Evolutionary conservation across 2,329 filamentous ascomycete species (phyloP), one percentile per base, ranked within the genome.

Genomic region (Mollisiaceae sp.): DNA sequence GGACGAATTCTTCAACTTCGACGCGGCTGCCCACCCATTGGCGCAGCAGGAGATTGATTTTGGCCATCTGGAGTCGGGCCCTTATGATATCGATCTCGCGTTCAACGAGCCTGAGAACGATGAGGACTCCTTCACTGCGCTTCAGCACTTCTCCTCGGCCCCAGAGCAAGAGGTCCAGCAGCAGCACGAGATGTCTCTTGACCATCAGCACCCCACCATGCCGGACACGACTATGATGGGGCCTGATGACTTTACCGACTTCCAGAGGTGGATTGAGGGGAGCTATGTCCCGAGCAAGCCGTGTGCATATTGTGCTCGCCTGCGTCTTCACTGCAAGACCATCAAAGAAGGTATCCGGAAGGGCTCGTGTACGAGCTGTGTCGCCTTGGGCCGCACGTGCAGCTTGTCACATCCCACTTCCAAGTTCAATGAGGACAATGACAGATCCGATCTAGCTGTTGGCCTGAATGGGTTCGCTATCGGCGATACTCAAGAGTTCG

Each of bases 1-100:
- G 69, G 86, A 89, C 63, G 84, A 89, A 67, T 87, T 90, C 74
- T 84, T 91, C 75, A 81, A 88, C 74, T 89, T 86, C 85, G 85
- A 87, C 71, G 77, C 82, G 65, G 80, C 81, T 59, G 82, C 78
- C 55, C 68, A 65, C 27, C 62, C 69, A 41, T 36, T 69, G 39
- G 27, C 22, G 22, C 24, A 54, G 50, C 50, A 54, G 12, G 55
- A 65, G 22, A 47, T 66, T 41, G 67, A 69, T 45, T 65, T 68
- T 27, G 65, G 65, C 36, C 54, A 72, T 36, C 63, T 69, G 43
- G 27, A 63, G 38, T 68, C 75, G 39, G 69, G 74, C 58, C 74
- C 78, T 45, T 76, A 78, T 67, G 77, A 80, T 69, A 76, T 87
- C 70, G 83, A 84, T 65, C 79, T 88, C 18, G 82, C 83, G 39